Conservation (phyloP, 495 filamentous ascomycete genomes). For the Neurospora terricola region DNA sequence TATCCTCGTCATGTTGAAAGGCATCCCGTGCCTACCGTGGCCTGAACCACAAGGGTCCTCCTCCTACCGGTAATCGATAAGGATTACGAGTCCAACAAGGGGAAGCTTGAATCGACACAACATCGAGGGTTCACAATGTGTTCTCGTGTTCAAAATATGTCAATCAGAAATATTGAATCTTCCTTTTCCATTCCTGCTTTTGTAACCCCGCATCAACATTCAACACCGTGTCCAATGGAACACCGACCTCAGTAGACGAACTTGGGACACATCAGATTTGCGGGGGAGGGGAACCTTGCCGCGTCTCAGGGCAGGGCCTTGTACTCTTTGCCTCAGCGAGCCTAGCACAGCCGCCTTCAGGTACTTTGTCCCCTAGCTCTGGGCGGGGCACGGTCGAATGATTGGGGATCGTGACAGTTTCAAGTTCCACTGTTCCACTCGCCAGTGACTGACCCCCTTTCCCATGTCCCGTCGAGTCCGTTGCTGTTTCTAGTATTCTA, state of each 20-base stretch:
- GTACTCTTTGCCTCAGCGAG: not conserved
- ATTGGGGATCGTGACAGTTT: not conserved
- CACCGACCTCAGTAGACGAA: not conserved
- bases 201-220: not conserved
- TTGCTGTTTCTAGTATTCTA: constrained; percentile 3
- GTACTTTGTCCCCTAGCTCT: not conserved
- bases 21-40: not conserved
- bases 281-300: not conserved
- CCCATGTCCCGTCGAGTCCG: not conserved
- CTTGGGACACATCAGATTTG: not conserved
- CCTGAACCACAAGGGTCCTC: not conserved
- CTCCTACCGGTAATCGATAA: not conserved
- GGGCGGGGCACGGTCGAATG: not conserved
- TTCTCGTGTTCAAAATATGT: not conserved
- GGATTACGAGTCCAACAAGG: not conserved
- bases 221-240: not conserved
- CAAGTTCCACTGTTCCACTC: not conserved
- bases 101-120: not conserved
- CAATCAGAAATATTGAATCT: not conserved
- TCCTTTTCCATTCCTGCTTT: not conserved
- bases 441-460: constrained; percentile 1
- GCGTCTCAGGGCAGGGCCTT: not conserved
- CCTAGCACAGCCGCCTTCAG: not conserved
- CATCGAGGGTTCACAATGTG: not conserved
- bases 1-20: not conserved